These are phyloP conservation scores for Pleurotus sapidus DNA, from an alignment of 768 basidiomycete species.

Conservation along the genomic window DNA sequence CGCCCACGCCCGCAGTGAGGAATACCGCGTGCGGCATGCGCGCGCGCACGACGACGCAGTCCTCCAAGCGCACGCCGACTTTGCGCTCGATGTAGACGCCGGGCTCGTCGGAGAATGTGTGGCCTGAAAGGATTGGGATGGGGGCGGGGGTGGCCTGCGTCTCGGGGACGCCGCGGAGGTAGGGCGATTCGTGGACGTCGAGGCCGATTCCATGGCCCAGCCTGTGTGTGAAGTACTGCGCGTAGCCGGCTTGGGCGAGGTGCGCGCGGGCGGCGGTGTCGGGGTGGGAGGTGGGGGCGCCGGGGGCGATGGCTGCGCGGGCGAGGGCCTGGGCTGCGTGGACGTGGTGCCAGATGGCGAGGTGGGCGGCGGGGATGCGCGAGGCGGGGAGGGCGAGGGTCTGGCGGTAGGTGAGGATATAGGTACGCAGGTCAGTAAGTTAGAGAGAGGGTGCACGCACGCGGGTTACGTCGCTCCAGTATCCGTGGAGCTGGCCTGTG, in stretches of 20 bases:
- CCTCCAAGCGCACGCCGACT: slow-evolving; percentile 73
- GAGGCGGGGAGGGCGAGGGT: slow-evolving; percentile 67
- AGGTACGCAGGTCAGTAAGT: no score
- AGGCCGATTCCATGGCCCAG: slow-evolving; percentile 81
- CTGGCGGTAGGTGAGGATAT: slow-evolving; percentile 27
- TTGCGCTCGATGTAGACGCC: slow-evolving; percentile 71
- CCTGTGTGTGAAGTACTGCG: slow-evolving; percentile 73
- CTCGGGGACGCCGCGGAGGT: slow-evolving; percentile 58
- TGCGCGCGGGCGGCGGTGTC: slow-evolving; percentile 60
- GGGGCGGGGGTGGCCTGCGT: slow-evolving; percentile 42
- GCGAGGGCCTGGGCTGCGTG: slow-evolving; percentile 61
- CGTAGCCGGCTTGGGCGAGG: slow-evolving; percentile 42
- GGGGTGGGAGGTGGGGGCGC: slow-evolving; percentile 48
- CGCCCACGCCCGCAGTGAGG: slow-evolving; percentile 66
- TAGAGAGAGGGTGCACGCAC: slow-evolving; percentile 33
- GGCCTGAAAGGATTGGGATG: slow-evolving; percentile 62
- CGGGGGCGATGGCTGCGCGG: slow-evolving; percentile 41
- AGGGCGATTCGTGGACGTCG: slow-evolving; percentile 81
- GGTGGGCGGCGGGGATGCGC: slow-evolving; percentile 48
- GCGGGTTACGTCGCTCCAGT: slow-evolving; percentile 76
- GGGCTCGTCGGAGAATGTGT: slow-evolving; percentile 83
- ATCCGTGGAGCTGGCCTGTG: slow-evolving; percentile 69
- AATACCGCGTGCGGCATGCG: no score
- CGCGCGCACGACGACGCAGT: slow-evolving; percentile 80
- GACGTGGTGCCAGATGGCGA: slow-evolving; percentile 63